phyloP scores from a whole-genome alignment of 2,329 filamentous ascomycete species.

The Delphinella strobiligena region DNA sequence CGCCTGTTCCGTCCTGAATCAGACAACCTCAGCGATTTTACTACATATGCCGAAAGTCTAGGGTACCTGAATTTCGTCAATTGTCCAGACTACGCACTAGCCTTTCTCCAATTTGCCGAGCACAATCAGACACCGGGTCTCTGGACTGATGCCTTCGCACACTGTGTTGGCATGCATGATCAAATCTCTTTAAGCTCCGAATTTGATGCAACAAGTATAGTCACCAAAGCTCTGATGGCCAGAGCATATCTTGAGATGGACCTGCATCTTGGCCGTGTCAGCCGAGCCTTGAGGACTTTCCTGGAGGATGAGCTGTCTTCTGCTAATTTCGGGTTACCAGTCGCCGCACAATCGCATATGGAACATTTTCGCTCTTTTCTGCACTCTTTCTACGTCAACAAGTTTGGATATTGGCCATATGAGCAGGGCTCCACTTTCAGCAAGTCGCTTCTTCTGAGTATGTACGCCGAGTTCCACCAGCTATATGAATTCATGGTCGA shows the following conservation, averaged over 20 bases:
- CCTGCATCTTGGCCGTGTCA: conserved; percentile 45
- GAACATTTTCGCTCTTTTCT: conserved; percentile 62
- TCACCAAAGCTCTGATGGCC: conserved; percentile 54
- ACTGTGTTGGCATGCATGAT: conserved; percentile 68
- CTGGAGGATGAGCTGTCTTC: conserved; percentile 60
- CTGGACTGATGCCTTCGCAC: conserved; percentile 62
- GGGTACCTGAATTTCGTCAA: conserved; percentile 58
- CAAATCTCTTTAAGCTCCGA: conserved; percentile 44
- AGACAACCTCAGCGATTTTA: conserved; percentile 49
- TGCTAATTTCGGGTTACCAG: conserved; percentile 50
- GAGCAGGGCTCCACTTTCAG: conserved; percentile 40
- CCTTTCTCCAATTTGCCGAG: conserved; percentile 56
- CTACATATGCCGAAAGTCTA: conserved; percentile 54
- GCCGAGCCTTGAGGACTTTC: conserved; percentile 51
- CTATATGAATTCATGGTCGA: conserved; percentile 64
- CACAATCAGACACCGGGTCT: conserved; percentile 49
- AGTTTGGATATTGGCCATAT: conserved; percentile 63
- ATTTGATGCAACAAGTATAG: conserved; percentile 36
- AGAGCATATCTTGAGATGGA: conserved; percentile 55
- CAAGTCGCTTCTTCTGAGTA: conserved; percentile 44
- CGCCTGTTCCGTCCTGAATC: conserved; percentile 1
- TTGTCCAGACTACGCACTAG: conserved; percentile 56
- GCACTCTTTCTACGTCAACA: conserved; percentile 51
- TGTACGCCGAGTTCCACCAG: conserved; percentile 58
- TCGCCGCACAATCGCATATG: conserved; percentile 52